Percentiles rank a stretch among this genome's conserved stretches.
These are phyloP conservation scores for Podaxis sp. DNA, from an alignment of 768 basidiomycete species.

Conservation along the genomic window DNA sequence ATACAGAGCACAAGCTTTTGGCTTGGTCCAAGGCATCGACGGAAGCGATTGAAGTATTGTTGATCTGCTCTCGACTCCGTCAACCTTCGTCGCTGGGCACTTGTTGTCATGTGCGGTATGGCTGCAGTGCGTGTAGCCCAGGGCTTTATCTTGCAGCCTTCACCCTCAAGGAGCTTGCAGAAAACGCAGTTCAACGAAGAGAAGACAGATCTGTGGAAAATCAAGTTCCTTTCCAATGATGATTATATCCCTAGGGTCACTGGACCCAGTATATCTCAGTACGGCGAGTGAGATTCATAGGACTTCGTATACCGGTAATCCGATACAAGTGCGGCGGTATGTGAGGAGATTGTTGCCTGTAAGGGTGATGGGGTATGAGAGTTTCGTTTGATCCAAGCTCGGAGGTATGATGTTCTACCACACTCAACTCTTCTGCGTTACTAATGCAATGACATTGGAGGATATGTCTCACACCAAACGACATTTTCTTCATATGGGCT, in stretches of 20 bases:
- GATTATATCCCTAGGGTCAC: slow-evolving; percentile 52
- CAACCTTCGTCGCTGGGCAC: slow-evolving; percentile 30
- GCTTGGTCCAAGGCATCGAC: too few relatives aligned
- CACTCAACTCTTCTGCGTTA: not conserved
- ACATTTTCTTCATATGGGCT: slow-evolving; percentile 76
- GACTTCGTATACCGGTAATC: slow-evolving; percentile 87
- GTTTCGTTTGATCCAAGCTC: slow-evolving; percentile 91
- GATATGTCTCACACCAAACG: slow-evolving; percentile 78
- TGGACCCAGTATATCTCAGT: slow-evolving; percentile 82
- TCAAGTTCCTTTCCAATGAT: slow-evolving; percentile 56
- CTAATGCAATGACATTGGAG: slow-evolving; percentile 34
- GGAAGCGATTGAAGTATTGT: too few relatives aligned
- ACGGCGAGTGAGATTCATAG: slow-evolving; percentile 96
- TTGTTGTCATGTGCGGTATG: slow-evolving; percentile 89
- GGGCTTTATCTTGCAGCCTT: slow-evolving; percentile 77
- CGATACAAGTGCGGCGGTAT: slow-evolving; percentile 87
- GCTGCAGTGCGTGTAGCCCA: slow-evolving; percentile 88
- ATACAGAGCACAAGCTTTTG: too few relatives aligned
- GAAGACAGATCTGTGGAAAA: slow-evolving; percentile 37
- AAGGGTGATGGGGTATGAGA: slow-evolving; percentile 73
- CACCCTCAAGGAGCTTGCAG: slow-evolving; percentile 22
- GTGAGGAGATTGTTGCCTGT: slow-evolving; percentile 69
- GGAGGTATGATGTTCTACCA: slow-evolving; percentile 40
- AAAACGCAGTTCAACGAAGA: slow-evolving; percentile 27
- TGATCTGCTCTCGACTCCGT: too few relatives aligned